A percentile compares a stretch with the other conserved stretches of the same genome.
These are phyloP conservation scores for Alternaria atra DNA, from an alignment of 2,329 filamentous ascomycete genomes.

Conservation along the genomic window DNA sequence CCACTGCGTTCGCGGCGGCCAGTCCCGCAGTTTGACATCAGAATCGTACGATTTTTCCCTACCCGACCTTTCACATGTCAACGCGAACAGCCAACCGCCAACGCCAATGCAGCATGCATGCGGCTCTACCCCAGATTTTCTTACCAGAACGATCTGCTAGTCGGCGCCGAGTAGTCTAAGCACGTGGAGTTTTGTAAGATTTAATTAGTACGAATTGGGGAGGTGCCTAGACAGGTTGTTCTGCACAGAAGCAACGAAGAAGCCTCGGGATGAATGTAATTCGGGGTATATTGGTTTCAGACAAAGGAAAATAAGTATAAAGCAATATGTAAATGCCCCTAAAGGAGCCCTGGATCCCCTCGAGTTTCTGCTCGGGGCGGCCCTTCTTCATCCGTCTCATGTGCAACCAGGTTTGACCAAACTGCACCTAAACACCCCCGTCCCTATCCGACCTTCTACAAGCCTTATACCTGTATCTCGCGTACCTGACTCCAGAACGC, in stretches of 20 bases:
- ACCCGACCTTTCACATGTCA: slow-evolving; percentile 6
- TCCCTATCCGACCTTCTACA: slow-evolving; percentile 1
- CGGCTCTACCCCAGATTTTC: slow-evolving; percentile 26
- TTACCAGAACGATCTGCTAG: slow-evolving; percentile 4
- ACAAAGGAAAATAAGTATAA: slow-evolving; percentile 44
- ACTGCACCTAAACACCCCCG: slow-evolving; percentile 3
- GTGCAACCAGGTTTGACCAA: slow-evolving; percentile 10
- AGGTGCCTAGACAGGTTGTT: background rate
- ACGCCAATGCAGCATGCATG: slow-evolving; percentile 18
- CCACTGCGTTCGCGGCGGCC: slow-evolving; percentile 12
- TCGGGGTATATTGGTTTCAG: slow-evolving; percentile 12
- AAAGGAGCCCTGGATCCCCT: background rate
- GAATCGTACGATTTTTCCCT: slow-evolving; percentile 43
- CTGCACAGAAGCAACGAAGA: background rate
- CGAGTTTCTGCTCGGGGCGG: background rate
- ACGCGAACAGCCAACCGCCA: slow-evolving; percentile 3
- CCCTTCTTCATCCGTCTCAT: slow-evolving; percentile 10
- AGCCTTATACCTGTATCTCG: slow-evolving; percentile 22
- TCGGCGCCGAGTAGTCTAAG: background rate
- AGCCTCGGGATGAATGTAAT: slow-evolving; percentile 3
- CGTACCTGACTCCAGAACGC: slow-evolving; percentile 24
- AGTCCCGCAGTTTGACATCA: slow-evolving; percentile 31
- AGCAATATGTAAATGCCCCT: slow-evolving; percentile 32
- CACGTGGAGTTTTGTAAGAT: background rate
- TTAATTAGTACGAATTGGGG: background rate